A percentile compares a stretch with the other conserved stretches of the same genome.
Conservation (phyloP, 805 yeast genomes). For the Tetrapisispora pingtungensis region DNA sequence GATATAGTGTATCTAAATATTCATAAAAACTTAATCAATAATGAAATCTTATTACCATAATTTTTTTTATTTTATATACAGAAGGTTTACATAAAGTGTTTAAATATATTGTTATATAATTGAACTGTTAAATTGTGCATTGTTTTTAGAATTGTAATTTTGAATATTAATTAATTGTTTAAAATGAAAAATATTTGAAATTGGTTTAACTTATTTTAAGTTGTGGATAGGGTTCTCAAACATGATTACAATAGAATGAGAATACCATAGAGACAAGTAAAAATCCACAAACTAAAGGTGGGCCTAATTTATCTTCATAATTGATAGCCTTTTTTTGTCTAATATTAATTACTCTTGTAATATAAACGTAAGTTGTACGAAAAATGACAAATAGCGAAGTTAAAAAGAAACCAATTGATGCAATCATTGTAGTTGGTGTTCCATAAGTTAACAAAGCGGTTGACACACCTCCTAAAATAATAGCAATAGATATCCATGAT, state of each 20-base stretch:
- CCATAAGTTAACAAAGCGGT: conserved; percentile 82
- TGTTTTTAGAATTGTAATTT: too few species aligned
- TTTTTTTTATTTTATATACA: not conserved
- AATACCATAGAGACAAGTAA: conserved; percentile 59
- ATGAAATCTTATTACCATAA: not conserved
- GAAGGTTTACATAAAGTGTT: too few species aligned
- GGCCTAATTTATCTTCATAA: conserved; percentile 84
- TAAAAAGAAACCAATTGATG: conserved; percentile 77
- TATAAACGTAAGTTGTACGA: conserved; percentile 64
- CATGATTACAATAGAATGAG: conserved; percentile 40
- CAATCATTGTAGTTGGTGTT: conserved; percentile 58
- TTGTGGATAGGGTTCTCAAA: not conserved
- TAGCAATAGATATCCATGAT: conserved; percentile 86
- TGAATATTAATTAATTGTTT: not conserved
- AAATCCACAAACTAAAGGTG: conserved; percentile 67
- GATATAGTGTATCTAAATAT: not conserved
- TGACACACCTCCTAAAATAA: conserved; percentile 82
- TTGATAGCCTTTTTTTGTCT: conserved; percentile 73
- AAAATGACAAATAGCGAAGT: conserved; percentile 64
- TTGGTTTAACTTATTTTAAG: not conserved
- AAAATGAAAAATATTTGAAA: not conserved
- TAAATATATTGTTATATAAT: not conserved
- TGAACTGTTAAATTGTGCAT: not conserved
- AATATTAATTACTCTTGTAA: conserved; percentile 74
- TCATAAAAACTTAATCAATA: not conserved